Conservation (phyloP, 305 asterid genomes). For the Plantago lanceolata region DNA sequence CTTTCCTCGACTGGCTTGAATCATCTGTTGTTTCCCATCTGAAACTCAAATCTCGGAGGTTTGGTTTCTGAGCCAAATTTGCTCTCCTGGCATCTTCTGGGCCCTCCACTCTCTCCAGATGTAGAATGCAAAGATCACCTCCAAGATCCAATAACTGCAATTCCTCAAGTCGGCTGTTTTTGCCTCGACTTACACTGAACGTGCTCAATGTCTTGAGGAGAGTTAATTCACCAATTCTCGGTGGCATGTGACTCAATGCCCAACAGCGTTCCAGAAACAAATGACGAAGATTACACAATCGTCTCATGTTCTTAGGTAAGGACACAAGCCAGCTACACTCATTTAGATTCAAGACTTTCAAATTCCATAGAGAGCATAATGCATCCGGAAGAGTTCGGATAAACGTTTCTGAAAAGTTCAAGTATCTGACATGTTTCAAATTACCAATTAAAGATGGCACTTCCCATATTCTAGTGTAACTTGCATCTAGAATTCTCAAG, state of each 20-base stretch:
- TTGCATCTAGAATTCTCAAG: too few relatives aligned
- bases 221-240: constrained; percentile 7
- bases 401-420: constrained; percentile 19
- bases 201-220: constrained; percentile 16
- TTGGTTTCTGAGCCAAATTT: constrained; percentile 16
- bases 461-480: too few relatives aligned
- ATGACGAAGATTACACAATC: too few relatives aligned
- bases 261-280: not conserved
- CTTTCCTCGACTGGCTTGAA: not conserved
- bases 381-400: constrained; percentile 25
- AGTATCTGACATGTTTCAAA: constrained; percentile 26
- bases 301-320: not conserved
- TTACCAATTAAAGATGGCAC: too few relatives aligned
- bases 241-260: constrained; percentile 19
- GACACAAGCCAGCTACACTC: constrained; percentile 7
- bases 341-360: constrained; percentile 24
- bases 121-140: constrained; percentile 21
- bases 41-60: constrained; percentile 10
- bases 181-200: constrained; percentile 17
- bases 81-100: constrained; percentile 19
- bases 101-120: constrained; percentile 21
- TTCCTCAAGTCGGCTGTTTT: constrained; percentile 22
- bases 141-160: constrained; percentile 25
- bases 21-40: constrained; percentile 1
- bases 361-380: constrained; percentile 29